A percentile compares a stretch with the other conserved stretches of the same genome.
phyloP scores from a whole-genome alignment of 2,329 filamentous ascomycete genomes.

The Diaporthe eres region DNA sequence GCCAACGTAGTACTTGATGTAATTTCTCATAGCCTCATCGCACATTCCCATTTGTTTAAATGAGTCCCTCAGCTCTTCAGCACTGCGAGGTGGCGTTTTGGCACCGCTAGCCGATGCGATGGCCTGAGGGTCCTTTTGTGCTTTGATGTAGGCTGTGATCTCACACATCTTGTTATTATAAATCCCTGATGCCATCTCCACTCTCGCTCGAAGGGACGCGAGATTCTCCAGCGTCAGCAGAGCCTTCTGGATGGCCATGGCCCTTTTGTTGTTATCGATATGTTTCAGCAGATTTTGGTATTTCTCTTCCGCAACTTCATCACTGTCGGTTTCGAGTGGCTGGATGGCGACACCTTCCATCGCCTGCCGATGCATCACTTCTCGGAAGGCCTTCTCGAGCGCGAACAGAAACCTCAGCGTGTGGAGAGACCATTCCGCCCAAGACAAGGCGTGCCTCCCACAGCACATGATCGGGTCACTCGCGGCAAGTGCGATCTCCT shows the following conservation, averaged over 20 bases:
- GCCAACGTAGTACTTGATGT: background rate
- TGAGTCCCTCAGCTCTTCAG: background rate
- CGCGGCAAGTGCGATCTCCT: constrained; percentile 44
- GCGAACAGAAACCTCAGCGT: background rate
- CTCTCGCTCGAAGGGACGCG: background rate
- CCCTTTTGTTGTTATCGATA: background rate
- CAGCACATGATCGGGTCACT: background rate
- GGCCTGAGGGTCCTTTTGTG: background rate
- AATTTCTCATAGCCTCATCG: background rate
- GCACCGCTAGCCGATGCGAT: background rate
- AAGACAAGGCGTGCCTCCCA: background rate
- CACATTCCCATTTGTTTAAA: background rate
- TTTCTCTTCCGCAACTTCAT: background rate
- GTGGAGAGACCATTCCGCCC: background rate
- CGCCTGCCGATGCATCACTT: background rate
- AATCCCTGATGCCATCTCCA: background rate
- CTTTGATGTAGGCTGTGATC: background rate
- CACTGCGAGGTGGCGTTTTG: background rate
- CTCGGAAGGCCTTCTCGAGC: background rate
- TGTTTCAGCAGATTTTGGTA: background rate
- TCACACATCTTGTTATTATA: constrained; percentile 2
- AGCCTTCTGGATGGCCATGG: background rate
- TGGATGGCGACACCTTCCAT: background rate
- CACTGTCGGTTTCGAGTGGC: background rate
- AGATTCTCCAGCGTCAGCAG: background rate